Evolutionary conservation across 768 basidiomycete genomes (phyloP).

Genomic region (Lactarius evosmus): DNA sequence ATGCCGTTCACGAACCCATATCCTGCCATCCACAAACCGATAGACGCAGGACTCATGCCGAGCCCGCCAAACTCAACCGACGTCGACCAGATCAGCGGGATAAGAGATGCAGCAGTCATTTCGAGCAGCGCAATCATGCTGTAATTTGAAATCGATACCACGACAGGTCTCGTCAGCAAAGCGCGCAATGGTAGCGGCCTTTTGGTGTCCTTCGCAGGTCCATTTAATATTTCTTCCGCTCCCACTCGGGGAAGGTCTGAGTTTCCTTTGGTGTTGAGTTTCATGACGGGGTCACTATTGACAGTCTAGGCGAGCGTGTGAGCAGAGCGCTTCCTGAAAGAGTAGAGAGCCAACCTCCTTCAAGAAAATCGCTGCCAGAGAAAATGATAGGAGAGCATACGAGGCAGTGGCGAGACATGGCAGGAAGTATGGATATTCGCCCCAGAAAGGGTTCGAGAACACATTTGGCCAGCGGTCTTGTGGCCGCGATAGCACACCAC

Average conservation of each 20-base stretch:
- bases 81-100: conserved; percentile 46
- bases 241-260: neutral
- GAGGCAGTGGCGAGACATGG: conserved; percentile 23
- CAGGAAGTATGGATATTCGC: conserved; percentile 30
- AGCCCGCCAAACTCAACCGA: conserved; percentile 43
- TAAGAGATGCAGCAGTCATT: conserved; percentile 38
- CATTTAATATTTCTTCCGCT: neutral
- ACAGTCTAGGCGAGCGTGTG: conserved; percentile 6
- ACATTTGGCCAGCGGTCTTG: conserved; percentile 27
- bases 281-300: neutral
- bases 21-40: conserved; percentile 38
- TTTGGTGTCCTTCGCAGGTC: neutral
- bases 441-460: conserved; percentile 30
- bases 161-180: conserved; percentile 36
- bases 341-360: conserved; percentile 5
- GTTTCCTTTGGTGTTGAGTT: neutral
- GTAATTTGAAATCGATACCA: conserved; percentile 46
- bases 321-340: neutral
- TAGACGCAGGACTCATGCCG: conserved; percentile 37
- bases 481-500: conserved; percentile 30
- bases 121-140: conserved; percentile 42
- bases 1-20: conserved; percentile 39
- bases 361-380: conserved; percentile 4
- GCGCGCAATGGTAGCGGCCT: conserved; percentile 36
- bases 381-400: neutral